These are phyloP conservation scores for Odontarrhena argentea DNA, from an alignment of 345 rosid genomes.

Conservation along the genomic window DNA sequence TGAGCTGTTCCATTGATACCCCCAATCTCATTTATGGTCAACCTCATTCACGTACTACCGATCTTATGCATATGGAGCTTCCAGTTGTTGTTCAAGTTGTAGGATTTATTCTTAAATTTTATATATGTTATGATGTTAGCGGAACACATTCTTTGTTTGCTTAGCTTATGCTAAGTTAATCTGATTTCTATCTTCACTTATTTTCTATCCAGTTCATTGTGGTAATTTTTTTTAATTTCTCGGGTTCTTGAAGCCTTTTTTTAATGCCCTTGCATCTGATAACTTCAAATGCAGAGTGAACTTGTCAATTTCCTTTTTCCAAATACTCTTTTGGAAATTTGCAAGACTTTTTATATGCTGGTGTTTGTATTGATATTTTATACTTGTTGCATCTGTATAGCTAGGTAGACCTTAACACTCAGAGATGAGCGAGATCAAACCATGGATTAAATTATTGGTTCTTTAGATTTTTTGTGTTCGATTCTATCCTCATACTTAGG, in stretches of 20 bases:
- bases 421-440: neutral
- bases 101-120: neutral
- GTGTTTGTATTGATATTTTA: neutral
- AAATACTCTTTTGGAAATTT: neutral
- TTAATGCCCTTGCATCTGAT: neutral
- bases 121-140: constrained; percentile 11
- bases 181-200: neutral
- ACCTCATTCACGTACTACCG: neutral
- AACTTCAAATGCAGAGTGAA: neutral
- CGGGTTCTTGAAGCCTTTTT: neutral
- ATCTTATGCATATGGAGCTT: neutral
- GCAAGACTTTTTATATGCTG: constrained; percentile 3
- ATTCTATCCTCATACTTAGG: neutral
- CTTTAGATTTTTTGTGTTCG: constrained; percentile 13
- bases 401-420: neutral
- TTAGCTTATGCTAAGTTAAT: neutral
- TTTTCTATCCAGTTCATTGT: neutral
- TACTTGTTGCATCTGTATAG: constrained; percentile 4
- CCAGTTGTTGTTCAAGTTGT: neutral
- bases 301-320: neutral
- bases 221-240: neutral
- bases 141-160: neutral
- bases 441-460: neutral
- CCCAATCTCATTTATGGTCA: neutral
- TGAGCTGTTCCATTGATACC: neutral